phyloP scores from a whole-genome alignment of 495 filamentous ascomycete genomes.

The Xylaria castorea region DNA sequence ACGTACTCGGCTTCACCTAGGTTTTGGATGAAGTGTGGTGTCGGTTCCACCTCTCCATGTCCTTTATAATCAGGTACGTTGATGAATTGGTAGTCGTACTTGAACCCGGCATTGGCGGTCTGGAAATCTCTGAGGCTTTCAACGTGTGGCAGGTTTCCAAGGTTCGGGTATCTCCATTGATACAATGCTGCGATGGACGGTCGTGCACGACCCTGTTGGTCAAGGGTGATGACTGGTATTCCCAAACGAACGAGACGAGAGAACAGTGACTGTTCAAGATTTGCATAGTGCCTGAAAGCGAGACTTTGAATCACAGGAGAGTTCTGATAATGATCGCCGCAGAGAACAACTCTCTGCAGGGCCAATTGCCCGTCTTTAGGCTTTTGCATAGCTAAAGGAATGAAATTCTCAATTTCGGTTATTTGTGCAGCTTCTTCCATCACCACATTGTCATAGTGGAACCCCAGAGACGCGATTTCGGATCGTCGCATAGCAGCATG shows the following conservation, averaged over 20 bases:
- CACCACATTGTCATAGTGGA: constrained; percentile 96
- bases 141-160: constrained; percentile 81
- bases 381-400: constrained; percentile 88
- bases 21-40: constrained; percentile 97
- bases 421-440: constrained; percentile 99
- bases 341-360: constrained; percentile 87
- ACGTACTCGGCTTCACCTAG: constrained; percentile 96
- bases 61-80: constrained; percentile 95
- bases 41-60: constrained; percentile 84
- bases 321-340: constrained; percentile 96
- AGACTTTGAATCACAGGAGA: constrained; percentile 94
- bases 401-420: constrained; percentile 97
- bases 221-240: constrained; percentile 86
- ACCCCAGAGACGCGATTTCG: constrained; percentile 89
- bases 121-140: constrained; percentile 72
- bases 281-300: constrained; percentile 95
- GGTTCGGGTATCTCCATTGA: constrained; percentile 86
- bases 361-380: constrained; percentile 73
- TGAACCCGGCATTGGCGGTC: constrained; percentile 88
- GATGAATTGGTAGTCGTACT: constrained; percentile 96
- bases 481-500: constrained; percentile 97
- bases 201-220: constrained; percentile 89
- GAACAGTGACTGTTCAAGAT: constrained; percentile 95
- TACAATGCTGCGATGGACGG: constrained; percentile 88
- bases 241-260: constrained; percentile 87